Evolutionary conservation across 2,329 filamentous ascomycete genomes (phyloP), one percentile per base, ranked within the genome.

Genomic region (Phialophora macrospora): DNA sequence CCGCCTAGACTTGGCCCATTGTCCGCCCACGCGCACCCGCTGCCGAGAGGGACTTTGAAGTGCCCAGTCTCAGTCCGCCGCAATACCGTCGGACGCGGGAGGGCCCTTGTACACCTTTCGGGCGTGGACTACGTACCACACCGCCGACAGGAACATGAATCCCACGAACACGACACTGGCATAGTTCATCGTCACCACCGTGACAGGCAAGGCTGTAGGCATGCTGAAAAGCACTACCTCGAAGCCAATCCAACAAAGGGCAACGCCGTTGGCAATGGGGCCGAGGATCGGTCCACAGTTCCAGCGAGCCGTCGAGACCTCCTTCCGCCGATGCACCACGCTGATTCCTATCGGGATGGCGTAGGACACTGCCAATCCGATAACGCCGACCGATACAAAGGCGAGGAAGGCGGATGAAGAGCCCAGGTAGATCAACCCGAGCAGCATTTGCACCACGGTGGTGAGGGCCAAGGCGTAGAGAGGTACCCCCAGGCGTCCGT

Each of bases 401-500:
- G 81, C 82, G 0, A 78, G 81, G 70, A 84, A 84, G 2, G 82
- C 81, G 51, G 76, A 79, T 1, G 77, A 76, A 59, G 76, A 80
- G 4, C 82, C 82, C 1, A 84, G 74, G 59, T 83, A 82, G 71
- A 84, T 83, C 17, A 84, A 72, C 0, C 81, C 81, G 0, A 84
- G 77, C 2, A 83, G 75, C 78, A 83, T 80, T 55, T 83, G 78
- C 4, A 82, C 76, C 1, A 77, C 69, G 30, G 82, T 82, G 71
- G 90, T 90, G 74, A 90, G 82, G 81, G 88, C 86, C 14, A 90
- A 87, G 0, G 88, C 88, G 72, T 90, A 90, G 54, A 90, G 87
- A 0, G 89, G 89, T 0, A 89, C 90, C 56, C 82, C 77, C 1
- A 88, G 90, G 70, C 77, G 73, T 1, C 72, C 70, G 76, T 90